These are phyloP conservation scores for Wallacemonas rigidus DNA, from an alignment of 208 protist genomes.

Conservation along the genomic window DNA sequence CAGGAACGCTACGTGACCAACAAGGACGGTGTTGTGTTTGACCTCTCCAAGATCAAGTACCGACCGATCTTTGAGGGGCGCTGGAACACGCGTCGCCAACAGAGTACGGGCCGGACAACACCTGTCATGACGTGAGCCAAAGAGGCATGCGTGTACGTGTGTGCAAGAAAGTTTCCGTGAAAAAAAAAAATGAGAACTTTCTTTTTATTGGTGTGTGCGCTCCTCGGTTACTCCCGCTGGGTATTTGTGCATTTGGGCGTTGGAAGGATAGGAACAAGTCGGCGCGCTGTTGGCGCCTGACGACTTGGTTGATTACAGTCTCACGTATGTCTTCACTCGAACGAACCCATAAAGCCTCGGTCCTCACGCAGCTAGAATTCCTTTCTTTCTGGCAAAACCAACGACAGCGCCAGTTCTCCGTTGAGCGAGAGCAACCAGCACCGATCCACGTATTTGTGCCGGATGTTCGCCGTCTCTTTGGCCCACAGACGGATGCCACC, in stretches of 20 bases:
- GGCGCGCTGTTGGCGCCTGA: not conserved
- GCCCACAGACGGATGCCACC: too few relatives aligned
- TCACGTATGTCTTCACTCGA: conserved; percentile 1
- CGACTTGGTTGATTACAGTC: conserved; percentile 2
- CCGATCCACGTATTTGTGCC: too few relatives aligned
- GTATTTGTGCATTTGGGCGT: not conserved
- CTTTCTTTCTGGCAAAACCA: too few relatives aligned
- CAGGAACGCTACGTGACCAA: conserved; percentile 90
- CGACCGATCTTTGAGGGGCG: conserved; percentile 82
- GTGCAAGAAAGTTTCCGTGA: not conserved
- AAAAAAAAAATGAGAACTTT: not conserved
- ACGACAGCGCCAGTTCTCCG: too few relatives aligned
- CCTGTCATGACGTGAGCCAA: conserved; percentile 74
- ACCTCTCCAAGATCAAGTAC: conserved; percentile 89
- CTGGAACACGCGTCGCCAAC: conserved; percentile 79
- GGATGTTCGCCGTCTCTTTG: too few relatives aligned
- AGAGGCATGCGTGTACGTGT: not conserved
- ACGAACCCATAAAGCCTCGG: too few relatives aligned
- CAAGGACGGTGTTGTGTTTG: conserved; percentile 86
- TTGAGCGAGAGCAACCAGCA: too few relatives aligned
- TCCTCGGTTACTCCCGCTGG: too few relatives aligned
- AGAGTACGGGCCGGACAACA: conserved; percentile 86
- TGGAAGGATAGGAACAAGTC: not conserved
- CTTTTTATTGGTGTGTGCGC: not conserved
- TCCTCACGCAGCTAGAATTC: too few relatives aligned